Evolutionary conservation across 2,329 filamentous ascomycete genomes (phyloP), one percentile per base, ranked within the genome.

Genomic region (Fusarium pilosicola): DNA sequence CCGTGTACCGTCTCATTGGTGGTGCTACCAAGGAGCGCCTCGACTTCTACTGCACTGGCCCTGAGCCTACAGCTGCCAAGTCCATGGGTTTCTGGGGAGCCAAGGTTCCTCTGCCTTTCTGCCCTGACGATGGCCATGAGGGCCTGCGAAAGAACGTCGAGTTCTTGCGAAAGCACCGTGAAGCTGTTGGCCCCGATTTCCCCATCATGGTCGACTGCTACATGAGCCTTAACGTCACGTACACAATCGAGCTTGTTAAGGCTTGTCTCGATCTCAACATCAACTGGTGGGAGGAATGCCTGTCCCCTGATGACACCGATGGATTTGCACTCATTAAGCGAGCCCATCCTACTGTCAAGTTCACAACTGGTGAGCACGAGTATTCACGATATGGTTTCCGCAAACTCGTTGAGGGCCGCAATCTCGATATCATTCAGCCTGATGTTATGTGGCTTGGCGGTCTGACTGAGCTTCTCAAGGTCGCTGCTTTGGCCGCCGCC

Each of bases 391-490:
- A 95, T 80, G 95, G 95, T 36, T 98, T 98, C 90, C 93, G 96
- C 76, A 97, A 97, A 86, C 89, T 98, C 48, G 92, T 98, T 72
- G 94, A 97, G 84, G 93, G 92, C 63, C 94, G 95, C 75, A 97
- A 97, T 83, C 86, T 98, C 68, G 95, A 98, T 81, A 97, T 98
- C 77, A 91, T 98, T 78, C 95, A 97, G 84, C 95, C 95, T 20
- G 95, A 98, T 80, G 95, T 98, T 73, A 98, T 98, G 95, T 98
- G 95, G 95, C 91, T 97, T 20, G 95, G 95, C 71, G 95, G 95
- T 70, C 83, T 98, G 87, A 98, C 95, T 2, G 95, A 98, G 84
- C 88, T 98, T 65, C 90, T 98, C 74, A 96, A 94, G 84, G 92
- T 98, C 59, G 89, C 94, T 22, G 93, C 95, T 61, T 92, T 97